A percentile compares a stretch with the other conserved stretches of the same genome.
Conservation (phyloP, 371 early-diverging fungal genomes). For the Dinochytrium kinnereticum region DNA sequence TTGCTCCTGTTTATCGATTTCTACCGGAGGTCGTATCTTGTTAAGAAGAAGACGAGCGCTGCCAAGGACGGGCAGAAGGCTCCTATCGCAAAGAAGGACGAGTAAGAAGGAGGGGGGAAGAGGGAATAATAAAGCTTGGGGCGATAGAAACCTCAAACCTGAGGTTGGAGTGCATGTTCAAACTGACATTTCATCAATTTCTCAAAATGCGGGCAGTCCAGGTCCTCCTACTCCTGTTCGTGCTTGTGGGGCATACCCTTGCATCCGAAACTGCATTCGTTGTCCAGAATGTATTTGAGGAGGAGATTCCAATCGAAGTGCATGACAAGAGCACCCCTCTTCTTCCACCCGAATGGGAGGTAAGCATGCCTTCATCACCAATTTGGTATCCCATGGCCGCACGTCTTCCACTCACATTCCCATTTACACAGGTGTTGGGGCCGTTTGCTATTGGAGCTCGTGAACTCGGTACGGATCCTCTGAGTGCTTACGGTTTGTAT, state of each 20-base stretch:
- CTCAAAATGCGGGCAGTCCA: neutral
- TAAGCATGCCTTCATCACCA: neutral
- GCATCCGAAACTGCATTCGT: neutral
- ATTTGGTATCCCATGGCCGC: neutral
- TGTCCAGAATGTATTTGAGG: neutral
- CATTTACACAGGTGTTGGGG: slow-evolving; percentile 52
- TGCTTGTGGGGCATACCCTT: neutral
- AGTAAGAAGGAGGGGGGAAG: neutral
- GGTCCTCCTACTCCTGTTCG: neutral
- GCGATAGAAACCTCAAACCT: neutral
- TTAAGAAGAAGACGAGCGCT: neutral
- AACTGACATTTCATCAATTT: neutral
- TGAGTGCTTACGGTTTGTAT: slow-evolving; percentile 63
- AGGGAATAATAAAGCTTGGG: neutral
- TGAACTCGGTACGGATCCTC: slow-evolving; percentile 71
- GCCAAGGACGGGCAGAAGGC: neutral
- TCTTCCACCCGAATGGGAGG: slow-evolving; percentile 46
- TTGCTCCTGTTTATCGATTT: slow-evolving; percentile 43
- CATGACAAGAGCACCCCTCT: neutral
- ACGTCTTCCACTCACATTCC: neutral
- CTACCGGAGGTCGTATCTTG: slow-evolving; percentile 31
- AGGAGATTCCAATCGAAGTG: neutral
- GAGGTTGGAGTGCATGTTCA: too few relatives aligned
- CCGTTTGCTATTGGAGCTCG: slow-evolving; percentile 72
- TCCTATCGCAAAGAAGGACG: neutral